Conservation (phyloP, 345 rosid species). For the Salix purpurea region DNA sequence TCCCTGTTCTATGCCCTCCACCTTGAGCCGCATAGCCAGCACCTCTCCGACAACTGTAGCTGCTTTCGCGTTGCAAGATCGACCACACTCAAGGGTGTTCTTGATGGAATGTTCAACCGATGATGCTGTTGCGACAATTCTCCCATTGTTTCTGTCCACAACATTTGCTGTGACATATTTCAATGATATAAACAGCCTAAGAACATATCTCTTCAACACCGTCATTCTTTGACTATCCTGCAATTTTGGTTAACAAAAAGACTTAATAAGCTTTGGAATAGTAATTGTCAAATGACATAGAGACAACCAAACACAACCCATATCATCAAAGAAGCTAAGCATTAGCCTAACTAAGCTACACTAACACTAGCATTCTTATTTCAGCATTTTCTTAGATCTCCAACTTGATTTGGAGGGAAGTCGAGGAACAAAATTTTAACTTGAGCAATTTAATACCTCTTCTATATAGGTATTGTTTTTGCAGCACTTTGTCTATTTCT, state of each 20-base stretch:
- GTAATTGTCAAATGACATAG: background rate
- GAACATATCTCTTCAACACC: constrained; percentile 57
- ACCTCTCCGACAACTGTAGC: constrained; percentile 75
- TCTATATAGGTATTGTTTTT: background rate
- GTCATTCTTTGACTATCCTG: constrained; percentile 37
- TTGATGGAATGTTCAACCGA: constrained; percentile 76
- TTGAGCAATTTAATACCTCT: background rate
- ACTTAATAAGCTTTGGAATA: background rate
- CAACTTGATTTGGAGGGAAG: background rate
- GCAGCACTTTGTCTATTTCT: background rate
- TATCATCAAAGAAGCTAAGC: background rate
- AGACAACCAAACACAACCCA: background rate
- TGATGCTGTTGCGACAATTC: constrained; percentile 65
- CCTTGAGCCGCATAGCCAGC: constrained; percentile 74
- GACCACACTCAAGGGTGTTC: constrained; percentile 66
- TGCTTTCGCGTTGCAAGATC: constrained; percentile 78
- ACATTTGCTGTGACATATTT: constrained; percentile 79
- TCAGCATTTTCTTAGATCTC: background rate
- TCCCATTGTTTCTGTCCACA: constrained; percentile 74
- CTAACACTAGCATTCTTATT: background rate
- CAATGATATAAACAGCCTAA: constrained; percentile 64
- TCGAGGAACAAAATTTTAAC: background rate
- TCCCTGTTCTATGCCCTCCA: constrained; percentile 78
- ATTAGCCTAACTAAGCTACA: background rate
- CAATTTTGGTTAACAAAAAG: background rate